phyloP scores from a whole-genome alignment of 2,329 filamentous ascomycete genomes.

The Fusarium phyllophilum region DNA sequence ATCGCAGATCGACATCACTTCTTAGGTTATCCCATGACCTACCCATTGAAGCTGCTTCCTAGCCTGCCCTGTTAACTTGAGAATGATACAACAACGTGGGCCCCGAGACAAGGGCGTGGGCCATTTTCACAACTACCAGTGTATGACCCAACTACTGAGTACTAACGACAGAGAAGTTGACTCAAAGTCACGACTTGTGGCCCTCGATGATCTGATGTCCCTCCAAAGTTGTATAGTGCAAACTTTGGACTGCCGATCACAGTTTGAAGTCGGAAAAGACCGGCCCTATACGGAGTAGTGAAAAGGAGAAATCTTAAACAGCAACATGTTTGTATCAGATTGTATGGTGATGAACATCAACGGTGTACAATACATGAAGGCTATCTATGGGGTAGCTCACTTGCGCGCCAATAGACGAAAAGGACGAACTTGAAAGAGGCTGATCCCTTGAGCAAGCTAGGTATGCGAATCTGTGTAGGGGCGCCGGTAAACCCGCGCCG shows the following conservation, averaged over 20 bases:
- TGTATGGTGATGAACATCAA: background rate
- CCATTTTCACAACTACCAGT: background rate
- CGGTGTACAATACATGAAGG: background rate
- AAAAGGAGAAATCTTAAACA: slow-evolving; percentile 12
- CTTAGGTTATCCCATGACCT: background rate
- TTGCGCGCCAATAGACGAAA: slow-evolving; percentile 32
- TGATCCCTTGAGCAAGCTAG: slow-evolving; percentile 22
- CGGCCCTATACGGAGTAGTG: background rate
- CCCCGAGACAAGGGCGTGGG: background rate
- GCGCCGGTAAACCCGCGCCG: background rate
- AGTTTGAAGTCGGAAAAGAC: background rate
- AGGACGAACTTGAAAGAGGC: slow-evolving; percentile 1
- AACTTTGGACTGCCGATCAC: slow-evolving; percentile 14
- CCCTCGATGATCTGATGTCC: slow-evolving; percentile 3
- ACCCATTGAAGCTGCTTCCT: background rate
- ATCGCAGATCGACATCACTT: slow-evolving; percentile 11
- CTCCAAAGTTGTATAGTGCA: background rate
- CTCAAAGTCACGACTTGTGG: background rate
- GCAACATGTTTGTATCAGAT: slow-evolving; percentile 22
- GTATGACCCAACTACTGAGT: background rate
- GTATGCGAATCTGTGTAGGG: slow-evolving; percentile 7
- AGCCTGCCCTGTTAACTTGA: background rate
- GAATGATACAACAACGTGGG: background rate
- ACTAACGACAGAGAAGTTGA: background rate
- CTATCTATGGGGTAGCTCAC: background rate